Percentiles rank a stretch among this genome's conserved stretches.
Evolutionary conservation across 306 rosid species (phyloP).

Genomic region (Nissolia schottii): DNA sequence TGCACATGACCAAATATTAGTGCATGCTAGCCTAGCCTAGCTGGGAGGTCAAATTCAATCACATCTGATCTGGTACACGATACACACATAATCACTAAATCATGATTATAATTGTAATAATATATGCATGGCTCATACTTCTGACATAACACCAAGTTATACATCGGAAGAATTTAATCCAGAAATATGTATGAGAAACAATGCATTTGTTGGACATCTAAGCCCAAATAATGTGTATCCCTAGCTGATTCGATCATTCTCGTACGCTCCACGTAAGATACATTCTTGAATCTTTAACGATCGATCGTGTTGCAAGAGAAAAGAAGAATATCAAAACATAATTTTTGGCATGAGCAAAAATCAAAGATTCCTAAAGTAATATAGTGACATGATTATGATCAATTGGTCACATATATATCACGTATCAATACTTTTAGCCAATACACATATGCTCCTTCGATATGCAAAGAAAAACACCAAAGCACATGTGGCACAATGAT

Average conservation of each 20-base stretch:
- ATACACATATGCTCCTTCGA: conserved; percentile 13
- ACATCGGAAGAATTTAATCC: not conserved
- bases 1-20: not conserved
- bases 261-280: not conserved
- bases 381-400: not conserved
- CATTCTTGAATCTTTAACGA: not conserved
- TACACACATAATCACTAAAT: not conserved
- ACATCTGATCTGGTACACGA: not conserved
- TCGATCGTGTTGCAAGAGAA: not conserved
- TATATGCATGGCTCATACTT: not conserved
- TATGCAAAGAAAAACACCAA: conserved; percentile 18
- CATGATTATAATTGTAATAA: not conserved
- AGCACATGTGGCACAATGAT: conserved; percentile 30
- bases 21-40: too few relatives aligned
- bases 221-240: not conserved
- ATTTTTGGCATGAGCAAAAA: not conserved
- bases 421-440: not conserved
- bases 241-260: not conserved
- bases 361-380: not conserved
- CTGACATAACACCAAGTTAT: not conserved
- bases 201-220: not conserved
- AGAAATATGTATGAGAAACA: not conserved
- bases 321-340: not conserved
- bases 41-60: not conserved
- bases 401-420: not conserved